phyloP scores from a whole-genome alignment of 148 eudicot species.

The Rhododendron williamsianum region DNA sequence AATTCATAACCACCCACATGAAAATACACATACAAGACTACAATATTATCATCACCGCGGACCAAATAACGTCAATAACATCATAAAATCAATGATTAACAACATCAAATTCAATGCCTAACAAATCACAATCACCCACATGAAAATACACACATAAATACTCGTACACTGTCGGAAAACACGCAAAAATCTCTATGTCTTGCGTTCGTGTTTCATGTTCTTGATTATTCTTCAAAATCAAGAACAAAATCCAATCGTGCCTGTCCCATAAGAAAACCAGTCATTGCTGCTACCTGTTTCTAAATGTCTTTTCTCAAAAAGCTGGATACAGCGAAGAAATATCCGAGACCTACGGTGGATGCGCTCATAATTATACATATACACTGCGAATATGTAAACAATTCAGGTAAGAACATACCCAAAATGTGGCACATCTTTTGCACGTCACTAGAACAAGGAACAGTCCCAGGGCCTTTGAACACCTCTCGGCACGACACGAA shows the following conservation, averaged over 20 bases:
- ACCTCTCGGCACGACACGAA: constrained; percentile 43
- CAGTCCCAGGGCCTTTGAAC: constrained; percentile 62
- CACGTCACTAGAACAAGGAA: constrained; percentile 53
- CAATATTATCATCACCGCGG: neutral
- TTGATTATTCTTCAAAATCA: neutral
- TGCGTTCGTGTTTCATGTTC: neutral
- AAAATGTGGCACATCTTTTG: constrained; percentile 46
- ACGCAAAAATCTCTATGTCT: neutral
- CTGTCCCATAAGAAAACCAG: no score
- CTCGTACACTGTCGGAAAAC: neutral
- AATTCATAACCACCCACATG: neutral
- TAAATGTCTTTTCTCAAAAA: no score
- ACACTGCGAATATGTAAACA: neutral
- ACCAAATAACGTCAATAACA: neutral
- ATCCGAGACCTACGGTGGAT: no score
- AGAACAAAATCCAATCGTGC: neutral
- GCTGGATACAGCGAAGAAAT: no score
- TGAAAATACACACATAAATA: neutral
- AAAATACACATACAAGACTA: neutral
- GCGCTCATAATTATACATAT: neutral
- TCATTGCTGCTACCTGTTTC: no score
- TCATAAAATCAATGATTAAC: neutral
- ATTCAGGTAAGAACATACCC: constrained; percentile 26
- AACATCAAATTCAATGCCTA: neutral
- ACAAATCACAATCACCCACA: neutral